Evolutionary conservation across 208 protist species (phyloP), one percentile per base, ranked within the genome.

Genomic region (Tetramitus jugosus): DNA sequence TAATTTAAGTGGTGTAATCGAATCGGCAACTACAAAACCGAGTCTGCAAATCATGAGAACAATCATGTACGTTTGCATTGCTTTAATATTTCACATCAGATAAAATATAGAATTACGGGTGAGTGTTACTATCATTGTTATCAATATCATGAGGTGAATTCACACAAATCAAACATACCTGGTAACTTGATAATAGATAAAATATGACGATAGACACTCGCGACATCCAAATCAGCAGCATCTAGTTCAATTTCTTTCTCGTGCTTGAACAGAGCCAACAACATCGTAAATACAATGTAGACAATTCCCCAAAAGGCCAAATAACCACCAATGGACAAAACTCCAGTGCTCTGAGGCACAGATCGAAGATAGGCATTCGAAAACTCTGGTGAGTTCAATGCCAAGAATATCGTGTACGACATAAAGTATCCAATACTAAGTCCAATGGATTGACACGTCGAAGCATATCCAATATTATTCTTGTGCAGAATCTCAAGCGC

Each of bases 371-470:
- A 56, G 20, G 49, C 10, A 20, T 84, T 83, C 62, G 68, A 78
- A 69, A 84, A 83, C 40, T 82, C 80, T 20, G 81, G 45, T 29
- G 75, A 84, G 64, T 86, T 86, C 71, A 87, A 68, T 3, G 79
- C 81, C 10, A 87, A 60, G 60, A 87, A 87, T 14, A 86, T 76
- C 35, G 82, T 83, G 40, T 81, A 87, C 17, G 80, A 82, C 17
- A 87, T 35, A 68, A 87, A 87, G 69, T 79, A 85, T 0, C 84
- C 84, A 23, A 85, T 60, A 42, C 62, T 85, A 13, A 86, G 79
- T 26, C 84, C 84, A 10, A 86, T 62, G 37, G 81, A 84, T 78
- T 86, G 82, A 72, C 84, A 87, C 29, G 83, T 84, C 26, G 81
- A 67, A 26, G 76, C 83, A 45, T 82, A 81, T 29, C 62, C 49